Conservation (phyloP, 169 alveolate genomes). For the Perkinsus marinus region DNA sequence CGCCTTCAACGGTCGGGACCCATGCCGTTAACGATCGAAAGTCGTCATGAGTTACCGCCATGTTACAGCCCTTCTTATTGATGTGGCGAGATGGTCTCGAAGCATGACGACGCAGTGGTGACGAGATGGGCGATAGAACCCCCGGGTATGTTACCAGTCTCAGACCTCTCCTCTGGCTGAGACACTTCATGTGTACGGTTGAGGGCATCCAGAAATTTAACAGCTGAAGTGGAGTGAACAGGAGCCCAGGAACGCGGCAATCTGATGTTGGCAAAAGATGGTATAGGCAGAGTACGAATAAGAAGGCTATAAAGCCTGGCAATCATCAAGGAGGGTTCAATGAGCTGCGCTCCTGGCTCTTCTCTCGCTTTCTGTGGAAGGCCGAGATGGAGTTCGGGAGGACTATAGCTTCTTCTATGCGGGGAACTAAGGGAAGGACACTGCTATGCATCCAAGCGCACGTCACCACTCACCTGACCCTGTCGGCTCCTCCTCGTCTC, state of each 20-base stretch:
- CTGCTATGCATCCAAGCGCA: neutral
- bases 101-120: neutral
- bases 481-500: neutral
- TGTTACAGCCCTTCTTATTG: neutral
- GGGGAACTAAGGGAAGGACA: neutral
- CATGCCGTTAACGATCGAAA: too few relatives aligned
- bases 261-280: too few relatives aligned
- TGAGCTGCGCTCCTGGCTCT: too few relatives aligned
- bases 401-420: neutral
- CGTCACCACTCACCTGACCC: neutral
- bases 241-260: too few relatives aligned
- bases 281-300: too few relatives aligned
- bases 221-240: too few relatives aligned
- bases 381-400: neutral
- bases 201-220: neutral
- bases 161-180: neutral
- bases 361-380: neutral
- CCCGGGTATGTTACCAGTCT: neutral
- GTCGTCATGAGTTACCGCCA: neutral
- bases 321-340: too few relatives aligned
- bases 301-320: too few relatives aligned
- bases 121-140: neutral
- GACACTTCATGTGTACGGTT: neutral
- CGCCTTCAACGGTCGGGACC: neutral
- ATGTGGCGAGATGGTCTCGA: neutral